These are phyloP conservation scores for Candida freyschussii DNA, from an alignment of 1,139 yeast genomes.

Conservation along the genomic window DNA sequence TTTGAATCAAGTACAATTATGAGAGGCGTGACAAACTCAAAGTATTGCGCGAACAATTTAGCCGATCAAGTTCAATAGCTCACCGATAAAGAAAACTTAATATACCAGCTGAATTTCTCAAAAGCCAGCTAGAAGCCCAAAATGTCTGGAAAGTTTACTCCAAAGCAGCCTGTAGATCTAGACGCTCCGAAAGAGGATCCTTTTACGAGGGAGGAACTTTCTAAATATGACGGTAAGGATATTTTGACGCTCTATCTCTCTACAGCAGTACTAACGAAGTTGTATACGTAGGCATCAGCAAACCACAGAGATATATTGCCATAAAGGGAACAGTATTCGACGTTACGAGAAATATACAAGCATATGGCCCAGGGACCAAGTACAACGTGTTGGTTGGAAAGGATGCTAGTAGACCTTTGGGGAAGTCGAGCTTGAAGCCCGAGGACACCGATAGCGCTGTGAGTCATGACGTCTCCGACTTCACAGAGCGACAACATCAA, in stretches of 20 bases:
- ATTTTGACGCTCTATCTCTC: conserved; percentile 1
- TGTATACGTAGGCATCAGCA: conserved; percentile 33
- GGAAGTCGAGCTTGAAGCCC: conserved; percentile 45
- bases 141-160: conserved; percentile 37
- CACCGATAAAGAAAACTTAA: no score
- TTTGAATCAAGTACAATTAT: no score
- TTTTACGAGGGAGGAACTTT: conserved; percentile 37
- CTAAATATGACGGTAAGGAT: conserved; percentile 42
- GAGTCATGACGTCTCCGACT: conserved; percentile 45
- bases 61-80: no score
- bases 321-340: conserved; percentile 76
- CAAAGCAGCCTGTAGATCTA: conserved; percentile 44
- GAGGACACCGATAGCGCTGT: conserved; percentile 37
- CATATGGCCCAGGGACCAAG: conserved; percentile 73
- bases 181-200: conserved; percentile 43
- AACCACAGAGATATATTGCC: conserved; percentile 56
- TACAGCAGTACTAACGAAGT: neutral
- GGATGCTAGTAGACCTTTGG: conserved; percentile 72
- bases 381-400: conserved; percentile 72
- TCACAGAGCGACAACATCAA: conserved; percentile 45
- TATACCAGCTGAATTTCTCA: no score
- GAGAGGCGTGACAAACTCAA: no score
- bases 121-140: neutral
- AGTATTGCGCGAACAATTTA: no score
- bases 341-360: conserved; percentile 57